Percentiles rank a stretch among this genome's conserved stretches.
These are phyloP conservation scores for Beauveria scarabaeidicola DNA, from an alignment of 2,329 filamentous ascomycete genomes.

Conservation along the genomic window DNA sequence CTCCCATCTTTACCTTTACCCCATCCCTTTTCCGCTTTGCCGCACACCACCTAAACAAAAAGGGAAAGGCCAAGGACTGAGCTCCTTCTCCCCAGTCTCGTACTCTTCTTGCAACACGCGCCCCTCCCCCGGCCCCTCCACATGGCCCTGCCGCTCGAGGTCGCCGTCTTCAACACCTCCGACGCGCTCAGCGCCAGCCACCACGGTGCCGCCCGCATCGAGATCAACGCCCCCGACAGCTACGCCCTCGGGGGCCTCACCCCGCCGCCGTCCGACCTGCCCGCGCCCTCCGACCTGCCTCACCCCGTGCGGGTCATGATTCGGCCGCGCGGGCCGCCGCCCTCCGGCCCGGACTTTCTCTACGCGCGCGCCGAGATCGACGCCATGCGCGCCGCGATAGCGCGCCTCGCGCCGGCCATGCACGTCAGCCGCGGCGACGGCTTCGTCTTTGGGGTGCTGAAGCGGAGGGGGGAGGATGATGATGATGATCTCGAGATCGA, in stretches of 20 bases:
- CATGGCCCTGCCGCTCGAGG: conserved; percentile 33
- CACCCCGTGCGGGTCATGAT: conserved; percentile 46
- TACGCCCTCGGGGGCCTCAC: conserved; percentile 45
- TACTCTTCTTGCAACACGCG: background rate
- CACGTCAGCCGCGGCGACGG: conserved; percentile 37
- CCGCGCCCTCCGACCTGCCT: conserved; percentile 18
- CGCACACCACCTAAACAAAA: background rate
- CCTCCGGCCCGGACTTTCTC: conserved; percentile 34
- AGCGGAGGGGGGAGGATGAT: conserved; percentile 4
- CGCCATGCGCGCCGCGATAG: conserved; percentile 34
- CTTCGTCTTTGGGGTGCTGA: conserved; percentile 47
- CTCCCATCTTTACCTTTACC: background rate
- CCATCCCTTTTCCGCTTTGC: background rate
- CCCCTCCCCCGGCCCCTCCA: background rate
- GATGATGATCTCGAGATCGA: conserved; percentile 27
- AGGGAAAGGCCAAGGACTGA: background rate
- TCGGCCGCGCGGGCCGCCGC: conserved; percentile 31
- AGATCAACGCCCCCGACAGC: conserved; percentile 44
- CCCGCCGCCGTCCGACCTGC: conserved; percentile 34
- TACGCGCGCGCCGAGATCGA: conserved; percentile 37
- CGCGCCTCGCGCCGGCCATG: conserved; percentile 29
- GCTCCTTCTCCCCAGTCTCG: background rate
- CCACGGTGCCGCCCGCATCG: conserved; percentile 41
- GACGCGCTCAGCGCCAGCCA: conserved; percentile 31
- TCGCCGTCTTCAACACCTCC: conserved; percentile 43